Evolutionary conservation across 2,329 filamentous ascomycete species (phyloP), one percentile per base, ranked within the genome.

Genomic region (Exophiala mesophila): DNA sequence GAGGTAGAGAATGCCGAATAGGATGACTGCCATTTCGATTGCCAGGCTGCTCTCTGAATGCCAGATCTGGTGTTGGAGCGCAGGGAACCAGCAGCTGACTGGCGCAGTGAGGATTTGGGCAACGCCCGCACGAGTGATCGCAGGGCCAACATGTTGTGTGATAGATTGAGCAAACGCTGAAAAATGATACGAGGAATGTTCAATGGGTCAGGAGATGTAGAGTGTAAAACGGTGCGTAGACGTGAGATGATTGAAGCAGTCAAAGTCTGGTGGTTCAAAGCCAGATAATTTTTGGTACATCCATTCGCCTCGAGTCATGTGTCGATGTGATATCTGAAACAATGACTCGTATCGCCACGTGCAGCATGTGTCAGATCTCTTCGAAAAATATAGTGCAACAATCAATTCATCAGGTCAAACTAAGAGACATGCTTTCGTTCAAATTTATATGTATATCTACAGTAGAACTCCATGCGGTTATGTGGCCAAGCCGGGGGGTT

Each of bases 61-160:
- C 68, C 62, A 57, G 67, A 69, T 58, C 73, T 70, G 50, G 71
- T 71, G 57, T 73, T 59, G 34, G 66, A 58, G 35, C 69, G 63
- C 47, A 74, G 64, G 45, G 70, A 66, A 61, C 73, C 72, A 56
- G 74, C 67, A 49, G 76, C 65, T 39, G 73, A 64, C 44, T 76
- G 69, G 51, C 82, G 77, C 55, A 76, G 69, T 40, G 83, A 57
- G 44, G 73, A 71, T 61, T 82, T 78, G 56, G 84, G 82, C 61
- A 80, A 77, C 36, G 80, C 76, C 62, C 84, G 82, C 60, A 77
- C 73, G 52, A 83, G 62, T 47, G 73, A 69, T 63, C 83, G 76
- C 54, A 86, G 69, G 54, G 83, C 82, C 61, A 88, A 70, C 85
- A 88, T 88, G 8, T 17, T 28, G 29, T 37, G 31, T 6, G 28